These are phyloP conservation scores for Escallonia herrerae DNA, from an alignment of 129 eudicot species.

Conservation along the genomic window DNA sequence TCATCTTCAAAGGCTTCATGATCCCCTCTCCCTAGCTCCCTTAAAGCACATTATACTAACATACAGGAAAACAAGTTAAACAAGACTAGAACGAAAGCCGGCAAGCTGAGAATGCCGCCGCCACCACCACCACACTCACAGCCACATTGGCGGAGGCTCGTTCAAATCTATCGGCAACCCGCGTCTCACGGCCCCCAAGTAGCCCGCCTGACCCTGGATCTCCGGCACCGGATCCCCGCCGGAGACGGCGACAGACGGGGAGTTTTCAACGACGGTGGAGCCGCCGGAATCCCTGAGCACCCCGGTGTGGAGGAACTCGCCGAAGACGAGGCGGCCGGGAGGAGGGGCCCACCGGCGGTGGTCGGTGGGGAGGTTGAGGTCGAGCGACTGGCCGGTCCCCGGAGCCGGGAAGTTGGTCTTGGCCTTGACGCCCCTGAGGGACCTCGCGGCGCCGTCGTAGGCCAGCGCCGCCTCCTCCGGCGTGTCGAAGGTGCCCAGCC, in stretches of 20 bases:
- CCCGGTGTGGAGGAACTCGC: slow-evolving; percentile 33
- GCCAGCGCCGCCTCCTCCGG: slow-evolving; percentile 94
- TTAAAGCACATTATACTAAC: not conserved
- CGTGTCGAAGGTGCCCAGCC: slow-evolving; percentile 86
- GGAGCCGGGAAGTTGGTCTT: slow-evolving; percentile 74
- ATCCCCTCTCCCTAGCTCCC: no score
- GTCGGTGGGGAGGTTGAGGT: slow-evolving; percentile 46
- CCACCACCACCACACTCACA: slow-evolving; percentile 5
- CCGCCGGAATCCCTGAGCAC: slow-evolving; percentile 11
- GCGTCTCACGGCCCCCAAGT: slow-evolving; percentile 32
- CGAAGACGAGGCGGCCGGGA: slow-evolving; percentile 26
- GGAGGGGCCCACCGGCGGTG: slow-evolving; percentile 47
- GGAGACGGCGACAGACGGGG: slow-evolving; percentile 12
- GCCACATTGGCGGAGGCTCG: slow-evolving; percentile 51
- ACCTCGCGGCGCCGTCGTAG: slow-evolving; percentile 91
- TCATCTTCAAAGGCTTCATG: no score
- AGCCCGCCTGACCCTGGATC: not conserved
- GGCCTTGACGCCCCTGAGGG: slow-evolving; percentile 80
- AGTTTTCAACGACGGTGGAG: slow-evolving; percentile 1
- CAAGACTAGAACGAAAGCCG: not conserved
- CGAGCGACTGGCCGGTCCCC: slow-evolving; percentile 27
- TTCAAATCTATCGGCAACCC: slow-evolving; percentile 44
- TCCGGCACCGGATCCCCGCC: slow-evolving; percentile 20
- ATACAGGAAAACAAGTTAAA: not conserved
- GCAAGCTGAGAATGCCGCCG: not conserved